Conservation (phyloP, 345 rosid species). For the Eucalyptus erythrocorys region DNA sequence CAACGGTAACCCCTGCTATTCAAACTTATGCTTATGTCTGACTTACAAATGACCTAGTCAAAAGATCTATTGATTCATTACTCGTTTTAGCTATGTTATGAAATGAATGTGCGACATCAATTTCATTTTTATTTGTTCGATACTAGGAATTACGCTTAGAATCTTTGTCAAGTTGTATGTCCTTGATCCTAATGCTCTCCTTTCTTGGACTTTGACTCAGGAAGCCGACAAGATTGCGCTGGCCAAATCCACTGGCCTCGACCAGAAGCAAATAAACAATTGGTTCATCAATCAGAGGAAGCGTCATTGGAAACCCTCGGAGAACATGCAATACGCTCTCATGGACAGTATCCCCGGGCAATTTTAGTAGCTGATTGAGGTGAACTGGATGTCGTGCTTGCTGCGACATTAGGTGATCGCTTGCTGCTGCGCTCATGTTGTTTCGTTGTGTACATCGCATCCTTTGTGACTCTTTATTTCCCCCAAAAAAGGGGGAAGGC, state of each 20-base stretch:
- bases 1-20: background rate
- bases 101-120: background rate
- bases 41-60: background rate
- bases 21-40: background rate
- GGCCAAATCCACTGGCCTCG: constrained; percentile 15
- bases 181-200: background rate
- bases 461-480: background rate
- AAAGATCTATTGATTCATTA: background rate
- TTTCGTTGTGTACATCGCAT: background rate
- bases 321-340: constrained; percentile 8
- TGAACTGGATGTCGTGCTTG: background rate
- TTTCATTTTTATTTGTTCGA: background rate
- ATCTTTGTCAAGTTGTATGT: background rate
- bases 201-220: background rate
- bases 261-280: constrained; percentile 19
- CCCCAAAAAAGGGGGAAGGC: background rate
- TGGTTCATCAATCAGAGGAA: constrained; percentile 25
- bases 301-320: constrained; percentile 24
- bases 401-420: background rate
- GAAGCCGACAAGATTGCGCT: constrained; percentile 11
- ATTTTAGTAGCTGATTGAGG: background rate
- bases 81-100: background rate
- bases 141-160: background rate
- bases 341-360: constrained; percentile 3
- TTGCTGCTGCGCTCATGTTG: background rate